Conservation (phyloP, 345 rosid genomes). For the Pugionium dolabratum region DNA sequence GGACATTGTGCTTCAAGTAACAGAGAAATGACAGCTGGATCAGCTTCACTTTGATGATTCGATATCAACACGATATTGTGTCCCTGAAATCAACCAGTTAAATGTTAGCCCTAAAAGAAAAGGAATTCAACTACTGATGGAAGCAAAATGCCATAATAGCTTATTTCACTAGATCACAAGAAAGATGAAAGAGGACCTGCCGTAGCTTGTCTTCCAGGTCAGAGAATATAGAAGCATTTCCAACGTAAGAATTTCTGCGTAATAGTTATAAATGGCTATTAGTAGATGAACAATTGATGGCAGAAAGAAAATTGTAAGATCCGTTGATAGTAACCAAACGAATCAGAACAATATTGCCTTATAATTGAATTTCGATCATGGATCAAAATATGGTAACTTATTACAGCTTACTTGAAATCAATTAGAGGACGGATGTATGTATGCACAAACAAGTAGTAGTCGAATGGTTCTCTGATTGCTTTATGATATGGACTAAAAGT, state of each 20-base stretch:
- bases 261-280: conserved; percentile 10
- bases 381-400: conserved; percentile 3
- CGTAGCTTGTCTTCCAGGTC: conserved; percentile 73
- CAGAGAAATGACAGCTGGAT: conserved; percentile 83
- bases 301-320: conserved; percentile 19
- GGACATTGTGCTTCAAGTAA: conserved; percentile 76
- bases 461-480: conserved; percentile 86
- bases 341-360: background rate
- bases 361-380: background rate
- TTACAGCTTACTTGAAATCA: conserved; percentile 74
- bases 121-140: conserved; percentile 14
- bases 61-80: conserved; percentile 83
- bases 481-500: conserved; percentile 76
- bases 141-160: conserved; percentile 8
- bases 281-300: conserved; percentile 17
- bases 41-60: conserved; percentile 97
- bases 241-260: conserved; percentile 81
- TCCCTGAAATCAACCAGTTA: conserved; percentile 58
- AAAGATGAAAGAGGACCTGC: conserved; percentile 51
- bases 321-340: conserved; percentile 6
- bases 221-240: conserved; percentile 63
- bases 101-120: conserved; percentile 5
- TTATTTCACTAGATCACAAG: background rate
- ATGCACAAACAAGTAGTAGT: conserved; percentile 91
- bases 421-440: conserved; percentile 80